Percentiles rank a stretch among this genome's conserved stretches.
These are phyloP conservation scores for Phlebopus sp. DNA, from an alignment of 1,284 basidiomycete species.

Conservation along the genomic window DNA sequence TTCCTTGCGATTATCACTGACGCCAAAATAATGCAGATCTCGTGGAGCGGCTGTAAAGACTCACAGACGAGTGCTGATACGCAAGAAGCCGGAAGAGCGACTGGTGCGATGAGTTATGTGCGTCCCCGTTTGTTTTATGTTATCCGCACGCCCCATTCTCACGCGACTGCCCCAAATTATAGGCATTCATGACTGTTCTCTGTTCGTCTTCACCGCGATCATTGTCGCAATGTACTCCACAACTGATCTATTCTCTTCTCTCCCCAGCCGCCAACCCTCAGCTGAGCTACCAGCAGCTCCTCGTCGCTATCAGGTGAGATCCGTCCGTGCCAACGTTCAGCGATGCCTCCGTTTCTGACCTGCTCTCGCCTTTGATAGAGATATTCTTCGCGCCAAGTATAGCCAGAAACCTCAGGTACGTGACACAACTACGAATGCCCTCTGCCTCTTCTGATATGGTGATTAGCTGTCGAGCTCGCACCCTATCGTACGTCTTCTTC, in stretches of 20 bases:
- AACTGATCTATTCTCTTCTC: conserved; percentile 8
- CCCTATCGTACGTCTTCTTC: conserved; percentile 59
- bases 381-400: conserved; percentile 64
- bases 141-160: not conserved
- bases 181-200: conserved; percentile 76
- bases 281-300: conserved; percentile 79
- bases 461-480: conserved; percentile 69
- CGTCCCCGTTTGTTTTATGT: conserved; percentile 22
- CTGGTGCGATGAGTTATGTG: conserved; percentile 85
- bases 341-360: not conserved
- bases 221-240: conserved; percentile 3
- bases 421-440: conserved; percentile 5
- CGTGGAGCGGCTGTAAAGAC: conserved; percentile 91
- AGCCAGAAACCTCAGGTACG: conserved; percentile 80
- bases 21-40: conserved; percentile 44
- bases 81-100: conserved; percentile 74
- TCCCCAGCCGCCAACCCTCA: conserved; percentile 55
- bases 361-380: conserved; percentile 31
- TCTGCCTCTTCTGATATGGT: conserved; percentile 2
- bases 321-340: not conserved
- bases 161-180: not conserved
- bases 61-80: conserved; percentile 92
- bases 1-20: conserved; percentile 1
- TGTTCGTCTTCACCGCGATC: conserved; percentile 34
- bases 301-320: conserved; percentile 62